Base-by-base conservation (phyloP, 2,329 filamentous ascomycete genomes). In the Aureobasidium melanogenum region DNA sequence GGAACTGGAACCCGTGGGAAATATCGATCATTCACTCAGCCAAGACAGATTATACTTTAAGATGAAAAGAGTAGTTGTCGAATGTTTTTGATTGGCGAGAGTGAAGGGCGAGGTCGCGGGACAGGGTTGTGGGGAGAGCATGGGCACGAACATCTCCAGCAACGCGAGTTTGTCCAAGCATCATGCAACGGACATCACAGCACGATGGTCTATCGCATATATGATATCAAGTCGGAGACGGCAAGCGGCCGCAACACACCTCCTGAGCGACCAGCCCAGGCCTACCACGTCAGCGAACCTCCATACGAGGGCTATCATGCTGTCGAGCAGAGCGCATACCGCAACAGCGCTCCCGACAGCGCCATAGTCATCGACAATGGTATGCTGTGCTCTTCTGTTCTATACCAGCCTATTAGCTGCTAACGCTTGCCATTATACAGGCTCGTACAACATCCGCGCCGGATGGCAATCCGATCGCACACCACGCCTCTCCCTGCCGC, bases 311-410 rank as follows among this genome's bases (percentile, higher is more conserved):
- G 84, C 63, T 82, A 80, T 69, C 79, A 79, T 46, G 74, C 80
- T 56, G 75, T 82, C 50, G 81, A 84, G 68, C 76, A 80, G 9
- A 87, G 93, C 69, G 89, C 88, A 51, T 91, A 88, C 70, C 81
- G 84, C 68, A 80, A 82, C 67, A 92, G 89, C 63, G 80, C 69
- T 41, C 65, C 69, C 46, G 72, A 76, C 59, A 88, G 86, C 56
- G 90, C 91, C 55, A 97, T 99, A 70, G 89, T 99, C 64, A 97
- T 99, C 71, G 94, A 99, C 78, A 97, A 97, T 88, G 94, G 92
- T 95, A 32, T 24, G 43, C 36, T 41, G 77, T 63, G 75, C 2
- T 19, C 10, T 47, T 1, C 1, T 2, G 3, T 0, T 5, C 1
- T n/a, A 30, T 39, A n/a, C 12, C 9, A 10, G 3, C 36, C 50